Base-by-base conservation (phyloP, 345 rosid genomes). In the Ailanthus altissimus region DNA sequence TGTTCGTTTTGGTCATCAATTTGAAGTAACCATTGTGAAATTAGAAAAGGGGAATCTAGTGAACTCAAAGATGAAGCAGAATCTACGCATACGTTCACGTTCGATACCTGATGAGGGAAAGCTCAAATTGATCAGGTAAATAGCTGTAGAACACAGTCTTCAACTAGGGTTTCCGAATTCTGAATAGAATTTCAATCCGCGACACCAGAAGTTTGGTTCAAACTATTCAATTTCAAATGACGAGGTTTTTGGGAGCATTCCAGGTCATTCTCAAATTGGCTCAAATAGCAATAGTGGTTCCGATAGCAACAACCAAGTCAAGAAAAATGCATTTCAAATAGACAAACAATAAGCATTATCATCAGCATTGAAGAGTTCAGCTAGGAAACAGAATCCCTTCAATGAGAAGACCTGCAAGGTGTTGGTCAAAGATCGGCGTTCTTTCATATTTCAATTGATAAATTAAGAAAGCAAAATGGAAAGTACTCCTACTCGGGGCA, bases 1-100 rank as follows among this genome's bases (percentile, higher is more conserved):
- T 84, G 79, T 79, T 85, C 78, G 77, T 7, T 84, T 77, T 70
- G 89, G 87, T 51, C 28, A 16, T 61, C 9, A 46, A 64, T 85
- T 82, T 77, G 89, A 77, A 57, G 57, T 13, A 58, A 73, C 69
- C 1, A 77, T 77, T 26, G 87, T 83, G 38, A 66, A 82, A 74
- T 74, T 85, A 54, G 56, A 57, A 0, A 79, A 54, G 15, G 84
- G 61, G 53, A 78, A 72, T 58, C 65, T 75, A 13, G 79, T 78
- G 36, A 58, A 66, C 65, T 18, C 73, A 71, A 54, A 20, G 59
- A 65, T 78, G 40, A 66, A 75, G 66, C 36, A 78, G 75, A 71
- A 61, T 36, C 69, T 79, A 5, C 72, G 74, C 49, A 58, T 61
- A 13, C 63, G 59, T 28, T 76, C 66, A 13, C 63, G 59, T 28